Evolutionary conservation across 2,329 filamentous ascomycete species (phyloP), one percentile per base, ranked within the genome.

Genomic region (Beauveria australis): DNA sequence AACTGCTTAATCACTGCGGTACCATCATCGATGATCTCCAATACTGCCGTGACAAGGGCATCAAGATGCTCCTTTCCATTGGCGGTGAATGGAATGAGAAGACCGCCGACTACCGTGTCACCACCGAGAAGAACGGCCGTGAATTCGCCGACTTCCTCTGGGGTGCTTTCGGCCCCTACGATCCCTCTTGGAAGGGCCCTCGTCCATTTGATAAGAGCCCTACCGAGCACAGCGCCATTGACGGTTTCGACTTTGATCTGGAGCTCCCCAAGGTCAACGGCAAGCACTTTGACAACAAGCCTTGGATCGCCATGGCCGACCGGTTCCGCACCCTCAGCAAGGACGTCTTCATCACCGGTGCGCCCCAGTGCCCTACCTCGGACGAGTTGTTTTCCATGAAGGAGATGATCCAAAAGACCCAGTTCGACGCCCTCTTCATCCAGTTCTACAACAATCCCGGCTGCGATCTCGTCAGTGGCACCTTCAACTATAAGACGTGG

Each of bases 371-470:
- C 66, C 72, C 73, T 24, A 69, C 69, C 33, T 53, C 60, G 9
- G 28, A 64, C 5, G 9, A 51, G 1, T 70, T 64, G 52, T 72
- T 72, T 56, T 65, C 71, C 58, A 70, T 76, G 67, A 68, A 71
- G 58, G 68, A 71, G 6, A 67, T 78, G 63, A 74, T 80, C 44
- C 69, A 73, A 12, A 66, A 74, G 58, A 70, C 73, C 47, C 67
- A 73, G 49, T 76, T 81, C 63, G 75, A 77, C 28, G 71, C 74
- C 16, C 68, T 78, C 46, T 79, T 77, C 66, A 67, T 81, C 55
- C 78, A 80, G 69, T 81, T 80, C 68, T 80, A 79, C 71, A 79
- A 80, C 72, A 79, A 79, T 67, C 65, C 66, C 0, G 64, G 53
- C 22, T 79, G 76, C 65, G 72, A 75, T 49, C 68, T 71, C 28